Conservation (phyloP, 257 asterid species). For the Solanum gracilifrons region DNA sequence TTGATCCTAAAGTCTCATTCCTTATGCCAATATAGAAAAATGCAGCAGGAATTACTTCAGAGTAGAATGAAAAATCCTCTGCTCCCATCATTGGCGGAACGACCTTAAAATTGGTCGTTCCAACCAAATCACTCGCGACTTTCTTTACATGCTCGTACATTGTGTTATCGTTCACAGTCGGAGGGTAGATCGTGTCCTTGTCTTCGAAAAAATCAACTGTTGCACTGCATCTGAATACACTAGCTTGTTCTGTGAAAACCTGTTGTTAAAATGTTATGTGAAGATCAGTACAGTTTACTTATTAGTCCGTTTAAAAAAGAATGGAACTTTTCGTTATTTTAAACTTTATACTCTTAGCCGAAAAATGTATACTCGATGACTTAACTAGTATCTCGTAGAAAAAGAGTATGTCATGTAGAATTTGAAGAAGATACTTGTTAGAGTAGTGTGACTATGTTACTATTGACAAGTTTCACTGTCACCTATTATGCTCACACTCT, state of each 20-base stretch:
- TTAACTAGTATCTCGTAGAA: background rate
- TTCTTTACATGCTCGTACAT: slow-evolving; percentile 52
- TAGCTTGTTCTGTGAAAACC: slow-evolving; percentile 66
- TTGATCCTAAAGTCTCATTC: slow-evolving; percentile 60
- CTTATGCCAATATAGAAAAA: slow-evolving; percentile 72
- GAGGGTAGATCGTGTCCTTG: slow-evolving; percentile 59
- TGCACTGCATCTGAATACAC: slow-evolving; percentile 68
- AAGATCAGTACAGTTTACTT: background rate
- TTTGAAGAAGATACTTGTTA: background rate
- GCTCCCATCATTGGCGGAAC: slow-evolving; percentile 83
- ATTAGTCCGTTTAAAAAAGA: background rate
- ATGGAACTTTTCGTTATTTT: background rate
- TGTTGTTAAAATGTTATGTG: slow-evolving; percentile 12
- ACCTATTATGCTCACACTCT: accelerated
- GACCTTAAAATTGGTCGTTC: slow-evolving; percentile 33
- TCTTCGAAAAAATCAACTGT: slow-evolving; percentile 71
- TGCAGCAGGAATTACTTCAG: slow-evolving; percentile 68
- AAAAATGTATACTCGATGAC: background rate
- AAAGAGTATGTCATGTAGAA: background rate
- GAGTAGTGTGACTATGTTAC: background rate
- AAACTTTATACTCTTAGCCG: background rate
- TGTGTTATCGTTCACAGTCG: slow-evolving; percentile 53
- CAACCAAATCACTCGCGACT: slow-evolving; percentile 35
- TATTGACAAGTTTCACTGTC: background rate
- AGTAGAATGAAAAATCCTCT: slow-evolving; percentile 87